phyloP scores from a whole-genome alignment of 805 yeast genomes.

The Nakazawaea ernobii region DNA sequence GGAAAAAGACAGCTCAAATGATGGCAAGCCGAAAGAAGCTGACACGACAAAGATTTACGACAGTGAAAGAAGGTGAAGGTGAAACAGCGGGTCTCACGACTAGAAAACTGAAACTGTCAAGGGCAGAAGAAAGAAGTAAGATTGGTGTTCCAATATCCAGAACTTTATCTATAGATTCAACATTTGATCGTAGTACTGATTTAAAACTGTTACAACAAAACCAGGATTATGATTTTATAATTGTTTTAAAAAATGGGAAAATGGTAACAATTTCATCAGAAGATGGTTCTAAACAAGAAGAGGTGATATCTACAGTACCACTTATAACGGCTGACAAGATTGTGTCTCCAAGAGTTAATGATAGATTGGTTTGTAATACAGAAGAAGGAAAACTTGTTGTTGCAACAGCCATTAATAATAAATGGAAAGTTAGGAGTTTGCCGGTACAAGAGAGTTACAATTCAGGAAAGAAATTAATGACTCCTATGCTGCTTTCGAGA shows the following conservation, averaged over 20 bases:
- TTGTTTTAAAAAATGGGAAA: slow-evolving; percentile 47
- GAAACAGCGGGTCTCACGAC: slow-evolving; percentile 10
- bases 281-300: slow-evolving; percentile 36
- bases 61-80: slow-evolving; percentile 4
- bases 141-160: slow-evolving; percentile 16
- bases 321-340: slow-evolving; percentile 51
- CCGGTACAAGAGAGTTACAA: slow-evolving; percentile 41
- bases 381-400: slow-evolving; percentile 48
- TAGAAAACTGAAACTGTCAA: slow-evolving; percentile 8
- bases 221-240: slow-evolving; percentile 39
- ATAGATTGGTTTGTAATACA: slow-evolving; percentile 55
- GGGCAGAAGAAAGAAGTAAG: slow-evolving; percentile 27
- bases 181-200: slow-evolving; percentile 23
- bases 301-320: slow-evolving; percentile 24
- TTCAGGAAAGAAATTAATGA: slow-evolving; percentile 30
- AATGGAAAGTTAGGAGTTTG: slow-evolving; percentile 56
- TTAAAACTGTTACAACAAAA: slow-evolving; percentile 22
- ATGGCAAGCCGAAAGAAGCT: slow-evolving; percentile 27
- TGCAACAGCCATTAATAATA: slow-evolving; percentile 58
- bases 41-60: slow-evolving; percentile 10
- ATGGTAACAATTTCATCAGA: slow-evolving; percentile 43
- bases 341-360: slow-evolving; percentile 68
- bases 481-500: slow-evolving; percentile 30
- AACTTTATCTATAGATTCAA: slow-evolving; percentile 26
- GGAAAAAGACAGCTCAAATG: slow-evolving; percentile 48